Conservation (phyloP, 163 green algal species). For the Botryococcus braunii region DNA sequence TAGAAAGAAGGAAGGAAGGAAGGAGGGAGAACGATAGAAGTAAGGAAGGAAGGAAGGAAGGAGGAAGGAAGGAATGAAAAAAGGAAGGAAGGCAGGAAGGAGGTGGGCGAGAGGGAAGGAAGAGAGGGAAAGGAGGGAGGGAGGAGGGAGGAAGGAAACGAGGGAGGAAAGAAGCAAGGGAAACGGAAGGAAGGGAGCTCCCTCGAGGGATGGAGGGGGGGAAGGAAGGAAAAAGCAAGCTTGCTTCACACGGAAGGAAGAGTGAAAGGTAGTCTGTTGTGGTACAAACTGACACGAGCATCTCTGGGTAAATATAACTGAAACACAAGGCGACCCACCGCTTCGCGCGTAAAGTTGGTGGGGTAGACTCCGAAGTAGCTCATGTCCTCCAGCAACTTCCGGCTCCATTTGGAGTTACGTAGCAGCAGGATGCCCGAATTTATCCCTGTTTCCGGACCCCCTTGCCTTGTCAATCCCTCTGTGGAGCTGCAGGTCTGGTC, state of each 20-base stretch:
- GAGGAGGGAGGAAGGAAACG: too few relatives aligned
- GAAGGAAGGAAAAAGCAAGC: not conserved
- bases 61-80: too few relatives aligned
- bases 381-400: slow-evolving; percentile 5
- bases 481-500: not conserved
- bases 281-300: too few relatives aligned
- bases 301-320: not conserved
- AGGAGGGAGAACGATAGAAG: too few relatives aligned
- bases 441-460: slow-evolving; percentile 1
- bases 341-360: slow-evolving; percentile 1
- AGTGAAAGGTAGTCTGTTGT: not conserved
- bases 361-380: slow-evolving; percentile 3
- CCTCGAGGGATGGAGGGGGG: not conserved
- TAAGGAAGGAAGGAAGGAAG: too few relatives aligned
- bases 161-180: not conserved
- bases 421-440: slow-evolving; percentile 19
- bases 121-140: too few relatives aligned
- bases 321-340: not conserved
- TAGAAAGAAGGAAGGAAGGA: too few relatives aligned
- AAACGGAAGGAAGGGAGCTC: not conserved
- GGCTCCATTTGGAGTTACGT: slow-evolving; percentile 15
- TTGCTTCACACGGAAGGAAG: not conserved
- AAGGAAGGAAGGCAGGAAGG: too few relatives aligned
- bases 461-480: not conserved
- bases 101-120: too few relatives aligned